phyloP scores from a whole-genome alignment of 371 early-diverging fungal genomes.

The Mortierella sp. region DNA sequence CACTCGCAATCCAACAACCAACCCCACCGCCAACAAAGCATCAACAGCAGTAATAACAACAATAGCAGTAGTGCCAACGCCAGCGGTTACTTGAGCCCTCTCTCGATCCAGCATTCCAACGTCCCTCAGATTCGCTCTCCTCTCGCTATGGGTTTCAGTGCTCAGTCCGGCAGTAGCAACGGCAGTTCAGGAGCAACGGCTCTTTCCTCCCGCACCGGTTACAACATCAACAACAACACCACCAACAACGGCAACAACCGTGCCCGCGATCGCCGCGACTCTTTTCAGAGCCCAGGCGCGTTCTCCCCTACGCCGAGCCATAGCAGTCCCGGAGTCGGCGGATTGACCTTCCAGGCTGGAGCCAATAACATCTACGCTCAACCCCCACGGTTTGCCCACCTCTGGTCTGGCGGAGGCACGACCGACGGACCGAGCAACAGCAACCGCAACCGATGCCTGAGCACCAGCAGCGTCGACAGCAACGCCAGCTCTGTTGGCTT shows the following conservation, averaged over 20 bases:
- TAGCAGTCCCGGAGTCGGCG: slow-evolving; percentile 22
- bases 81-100: slow-evolving; percentile 18
- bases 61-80: slow-evolving; percentile 17
- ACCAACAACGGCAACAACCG: slow-evolving; percentile 8
- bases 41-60: slow-evolving; percentile 9
- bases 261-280: slow-evolving; percentile 28
- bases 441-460: slow-evolving; percentile 42
- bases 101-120: slow-evolving; percentile 20
- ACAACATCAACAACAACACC: neutral
- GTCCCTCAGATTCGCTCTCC: slow-evolving; percentile 32
- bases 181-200: slow-evolving; percentile 6
- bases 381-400: slow-evolving; percentile 21
- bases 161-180: slow-evolving; percentile 10
- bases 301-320: slow-evolving; percentile 38
- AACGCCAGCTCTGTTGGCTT: slow-evolving; percentile 44
- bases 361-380: slow-evolving; percentile 24
- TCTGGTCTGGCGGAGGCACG: slow-evolving; percentile 20
- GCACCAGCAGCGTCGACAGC: slow-evolving; percentile 49
- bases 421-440: slow-evolving; percentile 11
- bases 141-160: slow-evolving; percentile 29
- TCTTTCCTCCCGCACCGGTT: neutral
- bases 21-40: neutral
- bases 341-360: slow-evolving; percentile 3
- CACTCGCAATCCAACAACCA: slow-evolving; percentile 7
- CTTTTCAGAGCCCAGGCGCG: slow-evolving; percentile 34